These are phyloP conservation scores for Rhodosporidiobolus sp. DNA, from an alignment of 768 basidiomycete species.

Conservation along the genomic window DNA sequence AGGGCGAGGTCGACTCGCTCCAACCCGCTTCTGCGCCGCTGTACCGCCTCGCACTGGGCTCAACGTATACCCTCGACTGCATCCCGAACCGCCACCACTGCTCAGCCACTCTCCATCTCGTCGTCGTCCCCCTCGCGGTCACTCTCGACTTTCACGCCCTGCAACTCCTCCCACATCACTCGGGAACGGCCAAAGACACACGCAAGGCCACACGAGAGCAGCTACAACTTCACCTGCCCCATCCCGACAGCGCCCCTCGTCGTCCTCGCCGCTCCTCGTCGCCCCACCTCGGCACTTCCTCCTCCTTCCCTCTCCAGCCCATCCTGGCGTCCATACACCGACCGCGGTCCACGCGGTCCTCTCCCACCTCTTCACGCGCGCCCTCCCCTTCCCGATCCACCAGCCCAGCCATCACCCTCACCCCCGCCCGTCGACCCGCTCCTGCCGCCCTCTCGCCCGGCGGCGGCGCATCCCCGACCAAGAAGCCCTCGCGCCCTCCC, in stretches of 20 bases:
- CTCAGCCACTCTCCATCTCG: too few relatives aligned
- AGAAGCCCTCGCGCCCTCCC: neutral
- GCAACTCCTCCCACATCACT: too few relatives aligned
- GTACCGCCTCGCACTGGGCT: too few relatives aligned
- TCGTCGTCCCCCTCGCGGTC: too few relatives aligned
- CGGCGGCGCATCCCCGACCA: neutral
- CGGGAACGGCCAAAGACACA: too few relatives aligned
- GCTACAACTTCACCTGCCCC: neutral
- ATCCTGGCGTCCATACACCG: neutral
- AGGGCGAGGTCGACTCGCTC: too few relatives aligned
- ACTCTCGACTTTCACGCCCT: too few relatives aligned
- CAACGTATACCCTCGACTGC: too few relatives aligned
- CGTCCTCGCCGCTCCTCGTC: neutral
- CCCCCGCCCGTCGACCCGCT: constrained; percentile 9
- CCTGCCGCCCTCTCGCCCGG: neutral
- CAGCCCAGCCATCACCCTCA: neutral
- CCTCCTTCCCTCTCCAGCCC: neutral
- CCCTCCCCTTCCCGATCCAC: neutral
- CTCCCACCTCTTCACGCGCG: constrained; percentile 3
- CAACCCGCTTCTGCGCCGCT: too few relatives aligned
- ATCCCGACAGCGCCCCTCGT: neutral
- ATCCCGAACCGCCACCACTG: too few relatives aligned
- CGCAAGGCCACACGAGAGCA: neutral
- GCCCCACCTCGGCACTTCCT: neutral
- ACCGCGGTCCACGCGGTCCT: neutral